A percentile compares a stretch with the other conserved stretches of the same genome.
Conservation (phyloP, 2,329 filamentous ascomycete genomes). For the Paramyrothecium sp. region DNA sequence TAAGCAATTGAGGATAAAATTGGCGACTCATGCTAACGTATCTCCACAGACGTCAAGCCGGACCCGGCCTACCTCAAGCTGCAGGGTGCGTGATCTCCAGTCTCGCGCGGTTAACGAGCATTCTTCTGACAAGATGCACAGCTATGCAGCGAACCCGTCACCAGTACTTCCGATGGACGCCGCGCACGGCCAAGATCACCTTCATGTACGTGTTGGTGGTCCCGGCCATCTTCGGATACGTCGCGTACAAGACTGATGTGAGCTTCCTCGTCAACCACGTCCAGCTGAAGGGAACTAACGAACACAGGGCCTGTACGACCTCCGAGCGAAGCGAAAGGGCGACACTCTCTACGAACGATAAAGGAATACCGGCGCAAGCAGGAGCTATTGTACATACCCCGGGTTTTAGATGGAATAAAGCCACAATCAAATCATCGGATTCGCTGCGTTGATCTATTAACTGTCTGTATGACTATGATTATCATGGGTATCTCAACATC, state of each 20-base stretch:
- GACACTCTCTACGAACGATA: constrained; percentile 82
- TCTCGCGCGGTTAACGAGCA: constrained; percentile 11
- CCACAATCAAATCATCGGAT: background rate
- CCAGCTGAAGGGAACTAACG: constrained; percentile 15
- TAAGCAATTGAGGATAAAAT: constrained; percentile 14
- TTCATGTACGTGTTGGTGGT: constrained; percentile 75
- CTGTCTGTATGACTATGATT: background rate
- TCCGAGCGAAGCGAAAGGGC: constrained; percentile 85
- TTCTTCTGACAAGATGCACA: constrained; percentile 36
- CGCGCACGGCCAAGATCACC: constrained; percentile 74
- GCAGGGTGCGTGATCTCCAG: constrained; percentile 30
- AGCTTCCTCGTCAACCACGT: constrained; percentile 33
- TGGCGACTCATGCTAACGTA: constrained; percentile 19
- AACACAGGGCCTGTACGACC: constrained; percentile 75
- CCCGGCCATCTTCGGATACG: constrained; percentile 66
- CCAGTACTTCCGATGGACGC: constrained; percentile 95
- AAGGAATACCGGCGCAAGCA: constrained; percentile 13
- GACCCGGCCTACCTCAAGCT: constrained; percentile 41
- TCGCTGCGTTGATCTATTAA: background rate
- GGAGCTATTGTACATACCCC: constrained; percentile 40
- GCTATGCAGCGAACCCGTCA: constrained; percentile 82
- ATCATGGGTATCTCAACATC: background rate
- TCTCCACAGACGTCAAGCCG: constrained; percentile 35
- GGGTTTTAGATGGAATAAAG: constrained; percentile 24
- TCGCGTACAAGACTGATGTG: constrained; percentile 83